Conservation (phyloP, 192 early-diverging fungal genomes). For the Umbelopsis sp. region DNA sequence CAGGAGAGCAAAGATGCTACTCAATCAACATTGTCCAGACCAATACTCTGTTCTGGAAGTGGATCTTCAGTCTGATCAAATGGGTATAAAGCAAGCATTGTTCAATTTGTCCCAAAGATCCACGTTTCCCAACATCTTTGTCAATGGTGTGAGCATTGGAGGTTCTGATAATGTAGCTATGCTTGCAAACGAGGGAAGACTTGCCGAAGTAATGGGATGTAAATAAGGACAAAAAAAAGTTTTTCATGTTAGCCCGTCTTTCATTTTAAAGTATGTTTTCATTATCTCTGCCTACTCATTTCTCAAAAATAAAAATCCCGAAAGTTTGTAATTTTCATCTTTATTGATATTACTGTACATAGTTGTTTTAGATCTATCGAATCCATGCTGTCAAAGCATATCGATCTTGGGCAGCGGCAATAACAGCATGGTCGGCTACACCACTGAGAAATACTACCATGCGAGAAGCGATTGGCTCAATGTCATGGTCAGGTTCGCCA, state of each 20-base stretch:
- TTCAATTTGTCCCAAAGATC: slow-evolving; percentile 16
- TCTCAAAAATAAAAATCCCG: no score
- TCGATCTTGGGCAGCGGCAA: slow-evolving; percentile 44
- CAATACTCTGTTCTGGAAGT: slow-evolving; percentile 26
- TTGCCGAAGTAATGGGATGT: slow-evolving; percentile 1
- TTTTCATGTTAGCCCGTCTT: no score
- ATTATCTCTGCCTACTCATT: no score
- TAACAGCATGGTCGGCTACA: slow-evolving; percentile 58
- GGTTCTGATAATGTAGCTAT: slow-evolving; percentile 28
- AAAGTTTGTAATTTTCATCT: background rate
- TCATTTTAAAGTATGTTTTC: no score
- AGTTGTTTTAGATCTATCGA: slow-evolving; percentile 29
- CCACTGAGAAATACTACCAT: slow-evolving; percentile 52
- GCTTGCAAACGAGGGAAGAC: slow-evolving; percentile 3
- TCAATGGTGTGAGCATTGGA: slow-evolving; percentile 24
- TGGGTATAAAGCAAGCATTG: slow-evolving; percentile 25
- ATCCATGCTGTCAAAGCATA: slow-evolving; percentile 54
- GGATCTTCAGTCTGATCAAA: slow-evolving; percentile 17
- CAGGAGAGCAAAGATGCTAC: slow-evolving; percentile 25
- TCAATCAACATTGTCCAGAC: slow-evolving; percentile 21
- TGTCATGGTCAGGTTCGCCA: slow-evolving; percentile 34
- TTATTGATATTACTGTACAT: background rate
- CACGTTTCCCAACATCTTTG: slow-evolving; percentile 32
- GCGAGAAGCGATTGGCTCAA: slow-evolving; percentile 38
- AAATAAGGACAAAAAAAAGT: background rate